These are phyloP conservation scores for Tolypocladium endophyticum DNA, from an alignment of 2,329 filamentous ascomycete genomes.

Conservation along the genomic window DNA sequence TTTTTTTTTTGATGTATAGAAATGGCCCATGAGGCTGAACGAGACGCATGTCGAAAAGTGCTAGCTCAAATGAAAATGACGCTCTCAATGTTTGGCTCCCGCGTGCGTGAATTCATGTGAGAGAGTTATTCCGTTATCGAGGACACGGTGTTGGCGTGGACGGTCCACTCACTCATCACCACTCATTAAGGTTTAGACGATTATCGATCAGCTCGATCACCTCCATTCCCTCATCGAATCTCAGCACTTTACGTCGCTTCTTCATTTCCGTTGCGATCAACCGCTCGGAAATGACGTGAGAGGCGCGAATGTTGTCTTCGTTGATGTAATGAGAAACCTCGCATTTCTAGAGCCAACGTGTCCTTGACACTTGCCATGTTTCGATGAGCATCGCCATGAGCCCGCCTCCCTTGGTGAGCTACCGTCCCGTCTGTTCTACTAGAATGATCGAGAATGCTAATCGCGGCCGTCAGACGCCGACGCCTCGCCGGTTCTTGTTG, in stretches of 20 bases:
- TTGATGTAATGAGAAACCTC: background rate
- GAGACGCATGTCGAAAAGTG: background rate
- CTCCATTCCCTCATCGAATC: background rate
- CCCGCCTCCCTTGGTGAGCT: slow-evolving; percentile 8
- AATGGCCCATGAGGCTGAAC: background rate
- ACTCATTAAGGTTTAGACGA: background rate
- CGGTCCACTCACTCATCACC: background rate
- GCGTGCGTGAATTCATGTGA: background rate
- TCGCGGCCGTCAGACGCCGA: slow-evolving; percentile 21
- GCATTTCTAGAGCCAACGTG: background rate
- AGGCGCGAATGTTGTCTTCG: background rate
- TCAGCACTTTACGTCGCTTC: background rate
- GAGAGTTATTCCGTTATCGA: background rate
- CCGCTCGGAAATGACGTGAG: background rate
- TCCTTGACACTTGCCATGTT: background rate
- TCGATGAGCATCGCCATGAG: slow-evolving; percentile 11
- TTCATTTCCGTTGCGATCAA: background rate
- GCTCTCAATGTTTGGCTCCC: background rate
- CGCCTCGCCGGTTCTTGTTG: slow-evolving; percentile 27
- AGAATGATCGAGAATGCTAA: background rate
- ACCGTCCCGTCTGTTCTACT: background rate
- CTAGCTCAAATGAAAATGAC: background rate
- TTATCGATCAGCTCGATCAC: too few species aligned
- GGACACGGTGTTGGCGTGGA: background rate
- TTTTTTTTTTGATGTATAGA: background rate